A percentile compares a stretch with the other conserved stretches of the same genome.
These are phyloP conservation scores for Leucocoprinus birnbaumii DNA, from an alignment of 768 basidiomycete genomes.

Conservation along the genomic window DNA sequence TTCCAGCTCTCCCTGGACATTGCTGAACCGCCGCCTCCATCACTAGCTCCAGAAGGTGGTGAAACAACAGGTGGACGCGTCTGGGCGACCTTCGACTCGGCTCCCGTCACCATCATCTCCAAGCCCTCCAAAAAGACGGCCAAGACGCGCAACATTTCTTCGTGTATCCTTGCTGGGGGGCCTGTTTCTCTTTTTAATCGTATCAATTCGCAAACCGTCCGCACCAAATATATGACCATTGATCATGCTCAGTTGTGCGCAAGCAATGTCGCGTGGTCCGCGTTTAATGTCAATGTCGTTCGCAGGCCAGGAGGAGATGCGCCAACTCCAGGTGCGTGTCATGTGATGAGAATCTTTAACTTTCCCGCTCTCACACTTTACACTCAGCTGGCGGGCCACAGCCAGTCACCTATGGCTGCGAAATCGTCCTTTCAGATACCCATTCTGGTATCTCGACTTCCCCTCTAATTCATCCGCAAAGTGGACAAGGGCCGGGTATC, in stretches of 20 bases:
- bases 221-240: constrained; percentile 97
- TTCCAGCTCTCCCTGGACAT: constrained; percentile 86
- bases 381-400: constrained; percentile 56
- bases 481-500: constrained; percentile 88
- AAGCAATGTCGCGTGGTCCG: constrained; percentile 91
- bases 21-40: constrained; percentile 64
- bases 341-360: constrained; percentile 43
- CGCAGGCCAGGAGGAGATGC: constrained; percentile 65
- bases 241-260: constrained; percentile 81
- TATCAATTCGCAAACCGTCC: constrained; percentile 94
- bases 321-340: constrained; percentile 59
- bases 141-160: constrained; percentile 89
- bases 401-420: constrained; percentile 89
- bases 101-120: constrained; percentile 91
- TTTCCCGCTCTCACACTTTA: constrained; percentile 36
- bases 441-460: constrained; percentile 84
- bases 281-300: constrained; percentile 90
- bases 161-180: constrained; percentile 85
- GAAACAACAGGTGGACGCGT: constrained; percentile 59
- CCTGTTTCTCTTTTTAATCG: constrained; percentile 94
- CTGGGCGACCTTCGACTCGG: constrained; percentile 92
- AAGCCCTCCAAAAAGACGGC: constrained; percentile 97
- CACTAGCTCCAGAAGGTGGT: constrained; percentile 40
- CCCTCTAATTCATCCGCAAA: constrained; percentile 84
- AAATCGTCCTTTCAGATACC: constrained; percentile 81